A percentile compares a stretch with the other conserved stretches of the same genome.
These are phyloP conservation scores for Fusarium foetens DNA, from an alignment of 2,329 filamentous ascomycete species.

Conservation along the genomic window DNA sequence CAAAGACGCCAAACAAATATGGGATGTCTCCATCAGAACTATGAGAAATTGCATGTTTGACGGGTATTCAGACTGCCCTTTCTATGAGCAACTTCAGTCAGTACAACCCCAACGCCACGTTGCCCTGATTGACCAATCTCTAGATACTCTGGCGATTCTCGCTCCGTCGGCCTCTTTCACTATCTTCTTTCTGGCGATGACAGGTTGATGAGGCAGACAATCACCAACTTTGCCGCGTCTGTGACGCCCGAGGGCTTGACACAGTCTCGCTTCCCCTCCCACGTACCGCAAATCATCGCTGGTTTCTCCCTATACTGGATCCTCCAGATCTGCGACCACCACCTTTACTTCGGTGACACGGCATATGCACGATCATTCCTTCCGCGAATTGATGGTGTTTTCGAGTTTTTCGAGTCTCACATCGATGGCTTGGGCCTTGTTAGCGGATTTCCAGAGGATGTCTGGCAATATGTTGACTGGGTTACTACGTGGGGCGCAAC, in stretches of 20 bases:
- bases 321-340: background rate
- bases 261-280: background rate
- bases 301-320: background rate
- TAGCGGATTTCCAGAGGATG: background rate
- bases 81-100: constrained; percentile 4
- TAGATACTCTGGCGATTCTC: background rate
- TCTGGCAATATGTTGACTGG: background rate
- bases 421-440: background rate
- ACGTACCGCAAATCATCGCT: background rate
- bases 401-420: background rate
- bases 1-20: background rate
- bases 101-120: accelerated
- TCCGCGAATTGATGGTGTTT: background rate
- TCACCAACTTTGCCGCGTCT: background rate
- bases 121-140: background rate
- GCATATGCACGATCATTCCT: background rate
- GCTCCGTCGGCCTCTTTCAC: background rate
- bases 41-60: constrained; percentile 7
- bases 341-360: background rate
- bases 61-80: background rate
- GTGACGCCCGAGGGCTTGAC: background rate
- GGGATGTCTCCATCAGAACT: background rate
- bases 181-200: background rate
- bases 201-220: background rate
- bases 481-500: background rate